phyloP scores from a whole-genome alignment of 306 rosid species.

The Cicer pinnatifidum region DNA sequence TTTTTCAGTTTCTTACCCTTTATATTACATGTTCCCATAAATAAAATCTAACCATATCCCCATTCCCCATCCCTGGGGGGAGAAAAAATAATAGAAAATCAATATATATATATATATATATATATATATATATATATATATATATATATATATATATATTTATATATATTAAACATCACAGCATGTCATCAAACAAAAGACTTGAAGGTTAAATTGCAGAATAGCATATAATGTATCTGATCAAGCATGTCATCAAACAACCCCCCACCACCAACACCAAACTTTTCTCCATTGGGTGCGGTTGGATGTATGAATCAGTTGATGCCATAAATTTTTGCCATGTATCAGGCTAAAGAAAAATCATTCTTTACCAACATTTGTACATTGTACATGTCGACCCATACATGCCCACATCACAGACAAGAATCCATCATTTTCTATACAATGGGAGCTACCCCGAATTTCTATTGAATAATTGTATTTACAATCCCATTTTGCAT shows the following conservation, averaged over 20 bases:
- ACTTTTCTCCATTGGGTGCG: not conserved
- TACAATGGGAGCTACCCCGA: not conserved
- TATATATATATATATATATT: not conserved
- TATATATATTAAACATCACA: not conserved
- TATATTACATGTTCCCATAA: not conserved
- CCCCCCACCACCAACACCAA: not conserved
- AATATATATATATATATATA: not conserved
- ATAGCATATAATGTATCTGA: not conserved
- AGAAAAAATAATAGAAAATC: not conserved
- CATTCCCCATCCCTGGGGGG: not conserved
- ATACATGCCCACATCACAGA: not conserved
- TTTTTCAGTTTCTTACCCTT: constrained; percentile 19
- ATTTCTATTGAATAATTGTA: not conserved
- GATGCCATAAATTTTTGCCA: constrained; percentile 3
- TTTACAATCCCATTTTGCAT: not conserved
- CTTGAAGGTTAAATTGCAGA: not conserved
- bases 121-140: not conserved
- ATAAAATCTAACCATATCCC: constrained; percentile 7
- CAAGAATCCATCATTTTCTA: not conserved
- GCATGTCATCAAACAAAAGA: too few species aligned
- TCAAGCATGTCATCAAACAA: not conserved
- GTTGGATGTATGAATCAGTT: not conserved
- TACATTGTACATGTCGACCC: too few species aligned
- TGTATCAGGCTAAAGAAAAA: not conserved
- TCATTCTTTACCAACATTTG: not conserved